Evolutionary conservation across 2,329 filamentous ascomycete species (phyloP).

Genomic region (Chaetothyriales sp.): DNA sequence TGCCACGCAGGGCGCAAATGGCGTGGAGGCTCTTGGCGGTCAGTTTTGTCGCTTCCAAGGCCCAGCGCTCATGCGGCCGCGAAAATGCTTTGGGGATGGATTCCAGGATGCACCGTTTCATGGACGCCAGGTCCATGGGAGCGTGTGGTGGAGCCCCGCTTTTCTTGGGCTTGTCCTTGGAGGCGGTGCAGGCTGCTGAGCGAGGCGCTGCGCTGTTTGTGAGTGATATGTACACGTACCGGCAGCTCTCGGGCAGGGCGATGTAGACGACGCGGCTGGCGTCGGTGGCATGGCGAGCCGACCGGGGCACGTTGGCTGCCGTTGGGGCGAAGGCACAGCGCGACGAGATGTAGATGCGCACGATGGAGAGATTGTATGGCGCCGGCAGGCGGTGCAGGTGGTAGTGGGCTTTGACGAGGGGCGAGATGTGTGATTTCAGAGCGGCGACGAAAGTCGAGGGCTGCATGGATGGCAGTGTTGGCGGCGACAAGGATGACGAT

Average conservation of each 20-base stretch:
- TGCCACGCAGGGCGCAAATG: constrained; percentile 54
- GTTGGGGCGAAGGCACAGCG: constrained; percentile 61
- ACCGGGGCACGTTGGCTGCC: constrained; percentile 22
- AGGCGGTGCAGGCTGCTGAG: constrained; percentile 15
- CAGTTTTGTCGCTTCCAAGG: constrained; percentile 53
- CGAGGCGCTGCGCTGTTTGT: constrained; percentile 21
- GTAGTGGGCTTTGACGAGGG: constrained; percentile 73
- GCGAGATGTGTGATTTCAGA: constrained; percentile 59
- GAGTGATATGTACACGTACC: constrained; percentile 55
- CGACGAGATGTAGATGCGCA: constrained; percentile 60
- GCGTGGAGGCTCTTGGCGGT: constrained; percentile 58
- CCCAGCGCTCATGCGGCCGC: constrained; percentile 56
- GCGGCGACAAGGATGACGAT: constrained; percentile 5
- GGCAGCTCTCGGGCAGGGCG: constrained; percentile 68
- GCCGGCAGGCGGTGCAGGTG: constrained; percentile 49
- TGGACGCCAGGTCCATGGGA: constrained; percentile 15
- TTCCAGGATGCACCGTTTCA: constrained; percentile 50
- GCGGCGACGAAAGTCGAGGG: constrained; percentile 66
- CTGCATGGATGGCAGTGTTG: constrained; percentile 35
- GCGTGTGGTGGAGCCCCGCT: constrained; percentile 2
- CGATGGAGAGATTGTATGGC: constrained; percentile 51
- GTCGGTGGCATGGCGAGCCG: constrained; percentile 35
- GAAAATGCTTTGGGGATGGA: constrained; percentile 75
- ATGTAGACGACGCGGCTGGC: constrained; percentile 61
- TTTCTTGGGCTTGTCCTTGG: constrained; percentile 2